Evolutionary conservation across 345 rosid species (phyloP).

Genomic region (Salix viminalis): DNA sequence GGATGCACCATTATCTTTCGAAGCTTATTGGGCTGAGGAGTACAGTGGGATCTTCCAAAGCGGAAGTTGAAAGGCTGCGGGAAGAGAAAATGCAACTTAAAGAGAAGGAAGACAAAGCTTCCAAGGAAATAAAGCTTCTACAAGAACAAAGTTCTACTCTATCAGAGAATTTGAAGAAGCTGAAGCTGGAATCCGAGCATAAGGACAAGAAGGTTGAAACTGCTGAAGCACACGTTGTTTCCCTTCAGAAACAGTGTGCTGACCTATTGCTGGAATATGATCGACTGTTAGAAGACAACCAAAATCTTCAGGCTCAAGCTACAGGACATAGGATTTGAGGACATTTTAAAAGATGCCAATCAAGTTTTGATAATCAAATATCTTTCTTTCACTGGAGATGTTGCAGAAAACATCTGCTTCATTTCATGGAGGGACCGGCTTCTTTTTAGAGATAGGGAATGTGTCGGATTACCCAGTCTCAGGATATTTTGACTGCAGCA

Average conservation of each 20-base stretch:
- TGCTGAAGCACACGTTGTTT: conserved; percentile 67
- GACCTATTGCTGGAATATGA: conserved; percentile 86
- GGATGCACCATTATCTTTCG: conserved; percentile 72
- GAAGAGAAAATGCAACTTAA: conserved; percentile 52
- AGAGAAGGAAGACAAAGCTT: conserved; percentile 65
- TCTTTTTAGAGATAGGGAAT: background rate
- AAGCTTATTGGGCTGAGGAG: conserved; percentile 62
- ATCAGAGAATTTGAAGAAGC: conserved; percentile 54
- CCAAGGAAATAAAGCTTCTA: conserved; percentile 50
- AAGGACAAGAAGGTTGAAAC: conserved; percentile 70
- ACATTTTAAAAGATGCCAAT: conserved; percentile 9
- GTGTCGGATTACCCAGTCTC: background rate
- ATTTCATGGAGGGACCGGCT: background rate
- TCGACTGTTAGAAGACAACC: conserved; percentile 77
- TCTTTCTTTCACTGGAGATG: background rate
- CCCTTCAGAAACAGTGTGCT: conserved; percentile 83
- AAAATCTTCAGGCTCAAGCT: conserved; percentile 68
- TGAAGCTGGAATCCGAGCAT: conserved; percentile 58
- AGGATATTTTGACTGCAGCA: conserved; percentile 19
- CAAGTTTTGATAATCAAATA: conserved; percentile 3
- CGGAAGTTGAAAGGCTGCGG: conserved; percentile 54
- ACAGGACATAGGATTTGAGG: conserved; percentile 40
- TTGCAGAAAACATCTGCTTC: conserved; percentile 1
- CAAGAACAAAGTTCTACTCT: conserved; percentile 43
- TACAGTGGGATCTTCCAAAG: conserved; percentile 55